Conservation (phyloP, 2,329 filamentous ascomycete species). For the Monilinia fructicola region DNA sequence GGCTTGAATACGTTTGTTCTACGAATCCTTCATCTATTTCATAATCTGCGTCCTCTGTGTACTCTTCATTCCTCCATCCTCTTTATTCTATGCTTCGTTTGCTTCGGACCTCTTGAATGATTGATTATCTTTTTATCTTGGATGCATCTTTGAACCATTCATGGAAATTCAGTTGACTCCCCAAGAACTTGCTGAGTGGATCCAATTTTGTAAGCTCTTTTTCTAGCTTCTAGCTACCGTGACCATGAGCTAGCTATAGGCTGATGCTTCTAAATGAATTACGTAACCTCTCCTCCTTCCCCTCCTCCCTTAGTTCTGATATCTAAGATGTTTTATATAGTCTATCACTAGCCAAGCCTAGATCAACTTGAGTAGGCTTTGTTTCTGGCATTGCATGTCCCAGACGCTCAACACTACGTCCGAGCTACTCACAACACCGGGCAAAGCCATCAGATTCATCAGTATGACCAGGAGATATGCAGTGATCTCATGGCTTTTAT, state of each 20-base stretch:
- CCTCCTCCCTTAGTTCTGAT: not conserved
- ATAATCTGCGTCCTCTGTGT: too few relatives aligned
- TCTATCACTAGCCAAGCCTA: not conserved
- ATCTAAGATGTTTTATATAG: not conserved
- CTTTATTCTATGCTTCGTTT: not conserved
- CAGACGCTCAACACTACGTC: not conserved
- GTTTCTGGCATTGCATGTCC: too few relatives aligned
- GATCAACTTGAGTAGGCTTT: not conserved
- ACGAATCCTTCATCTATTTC: not conserved
- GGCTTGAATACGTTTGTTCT: not conserved
- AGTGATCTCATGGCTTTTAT: not conserved
- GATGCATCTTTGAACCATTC: not conserved
- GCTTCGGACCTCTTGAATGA: not conserved
- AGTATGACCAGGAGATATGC: not conserved
- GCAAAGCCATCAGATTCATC: not conserved
- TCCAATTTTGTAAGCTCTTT: not conserved
- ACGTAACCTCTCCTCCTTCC: too few relatives aligned
- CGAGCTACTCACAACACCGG: not conserved
- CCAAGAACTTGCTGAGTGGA: not conserved
- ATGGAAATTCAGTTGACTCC: not conserved
- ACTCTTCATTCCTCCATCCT: too few relatives aligned
- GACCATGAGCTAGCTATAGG: too few relatives aligned
- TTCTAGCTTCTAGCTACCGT: not conserved
- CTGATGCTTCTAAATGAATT: not conserved
- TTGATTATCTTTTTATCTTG: too few relatives aligned